Base-by-base conservation (phyloP, 2,329 filamentous ascomycete genomes). In the Ophiocordyceps australis region DNA sequence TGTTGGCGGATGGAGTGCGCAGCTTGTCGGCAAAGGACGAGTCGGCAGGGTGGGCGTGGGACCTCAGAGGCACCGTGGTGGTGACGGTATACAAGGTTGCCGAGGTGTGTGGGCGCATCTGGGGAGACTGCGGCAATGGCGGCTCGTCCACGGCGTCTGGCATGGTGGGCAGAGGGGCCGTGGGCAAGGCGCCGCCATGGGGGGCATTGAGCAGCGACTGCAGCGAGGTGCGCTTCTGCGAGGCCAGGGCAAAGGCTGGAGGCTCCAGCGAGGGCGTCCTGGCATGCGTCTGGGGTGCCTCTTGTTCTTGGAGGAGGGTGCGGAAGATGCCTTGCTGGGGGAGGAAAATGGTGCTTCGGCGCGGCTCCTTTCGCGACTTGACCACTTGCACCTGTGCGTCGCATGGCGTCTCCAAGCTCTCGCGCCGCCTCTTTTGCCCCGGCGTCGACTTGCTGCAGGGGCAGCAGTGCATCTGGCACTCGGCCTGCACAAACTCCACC, bases 401-500 rank as follows among this genome's bases (percentile, higher is more conserved):
- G 17, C 14, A n/a, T 23, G 23, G 23, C 13, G 19, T 43, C 17
- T 33, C 29, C 4, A 20, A 23, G 6, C 33, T 33, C 13, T 32
- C 22, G 12, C 31, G 33, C 9, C 35, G 31, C 27, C 33, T 26
- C 30, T 38, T 35, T 11, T 36, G 34, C 15, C 34, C 33, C 11
- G 32, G 35, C 9, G 33, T 25, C 1, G 40, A 35, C 29, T 55
- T 62, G 31, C 54, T 62, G 41, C 72, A 75, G 2, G 63, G 55
- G 51, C 76, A 81, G 47, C 65, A 70, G 24, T 64, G 61, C 35
- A 83, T 62, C 25, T 69, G 61, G 44, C 75, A 82, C 45, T 86
- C 78, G 28, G 76, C 64, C 41, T 79, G 68, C 43, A 85, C 57
- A 46, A 81, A 85, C 17, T 83, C 74, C 24, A 82, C 59, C 40